These are phyloP conservation scores for Lunularia cruciata DNA, from an alignment of 225 moss, liverwort and hornwort species.

Conservation along the genomic window DNA sequence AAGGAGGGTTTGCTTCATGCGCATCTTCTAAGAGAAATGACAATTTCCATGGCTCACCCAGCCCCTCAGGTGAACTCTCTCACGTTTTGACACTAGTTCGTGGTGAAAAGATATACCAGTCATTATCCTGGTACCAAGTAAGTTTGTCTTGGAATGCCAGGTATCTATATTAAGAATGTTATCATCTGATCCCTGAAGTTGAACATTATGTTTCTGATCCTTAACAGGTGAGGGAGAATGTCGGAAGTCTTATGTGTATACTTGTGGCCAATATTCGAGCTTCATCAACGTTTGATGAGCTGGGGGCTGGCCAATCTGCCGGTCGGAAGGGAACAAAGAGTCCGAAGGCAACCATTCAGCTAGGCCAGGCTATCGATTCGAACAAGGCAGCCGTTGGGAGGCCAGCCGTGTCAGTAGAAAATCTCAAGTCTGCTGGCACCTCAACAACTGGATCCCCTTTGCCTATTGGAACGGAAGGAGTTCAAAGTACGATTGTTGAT, in stretches of 20 bases:
- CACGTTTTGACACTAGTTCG: background rate
- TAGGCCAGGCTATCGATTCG: background rate
- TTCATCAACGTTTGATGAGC: conserved; percentile 40
- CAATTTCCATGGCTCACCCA: conserved; percentile 86
- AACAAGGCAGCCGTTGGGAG: background rate
- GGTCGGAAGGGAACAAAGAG: conserved; percentile 4
- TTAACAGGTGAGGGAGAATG: conserved; percentile 96
- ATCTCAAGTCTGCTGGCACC: background rate
- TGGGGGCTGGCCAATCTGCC: background rate
- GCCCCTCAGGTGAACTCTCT: conserved; percentile 72
- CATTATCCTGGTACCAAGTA: background rate
- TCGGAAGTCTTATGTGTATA: conserved; percentile 82
- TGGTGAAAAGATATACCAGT: background rate
- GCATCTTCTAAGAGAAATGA: conserved; percentile 68
- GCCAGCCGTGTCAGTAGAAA: conserved; percentile 8
- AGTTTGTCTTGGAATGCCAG: too few relatives aligned
- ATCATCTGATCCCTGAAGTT: background rate
- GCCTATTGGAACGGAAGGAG: conserved; percentile 15
- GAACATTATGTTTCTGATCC: background rate
- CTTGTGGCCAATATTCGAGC: conserved; percentile 76
- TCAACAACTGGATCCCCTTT: conserved; percentile 9
- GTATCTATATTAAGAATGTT: background rate
- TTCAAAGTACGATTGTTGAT: conserved; percentile 2
- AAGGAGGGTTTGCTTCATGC: conserved; percentile 68
- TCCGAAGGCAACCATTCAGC: background rate